Base-by-base conservation (phyloP, 2,329 filamentous ascomycete genomes). In the Scytalidium lignicola region DNA sequence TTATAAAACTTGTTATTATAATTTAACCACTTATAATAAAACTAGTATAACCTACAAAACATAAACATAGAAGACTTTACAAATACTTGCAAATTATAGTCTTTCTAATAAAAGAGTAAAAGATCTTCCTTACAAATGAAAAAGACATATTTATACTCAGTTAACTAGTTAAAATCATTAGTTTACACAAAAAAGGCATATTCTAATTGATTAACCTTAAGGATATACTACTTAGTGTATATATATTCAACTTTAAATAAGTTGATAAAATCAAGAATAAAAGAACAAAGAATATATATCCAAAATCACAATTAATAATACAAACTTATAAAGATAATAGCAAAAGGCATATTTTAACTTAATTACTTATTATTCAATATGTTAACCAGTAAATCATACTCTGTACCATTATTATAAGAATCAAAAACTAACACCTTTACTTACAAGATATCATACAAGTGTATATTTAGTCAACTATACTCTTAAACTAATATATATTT, bases 361-460 rank as follows among this genome's bases (percentile, higher is more conserved):
- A 57, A 40, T 53, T 41, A 18, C 49, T 29, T 9, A 53, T 40
- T 2, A 55, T 57, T 28, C 26, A 53, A 51, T 10, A 41, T 10
- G 21, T 50, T 18, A 52, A 40, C 20, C 23, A 54, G 44, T 40
- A 41, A 20, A 17, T 52, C 2, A 52, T 52, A 28, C 19, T 55
- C 6, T 51, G 20, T 21, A 18, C 53, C 26, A 13, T 28, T 28
- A 7, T 28, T 28, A 28, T 28, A 28, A 28, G 13, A 28, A 7
- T 7, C 26, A 28, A 13, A 28, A 7, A 28, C 26, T 7, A 7
- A 28, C 13, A 28, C 13, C n/a, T 28, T 28, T n/a, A n/a, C n/a
- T n/a, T n/a, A n/a, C n/a, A n/a, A n/a, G n/a, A n/a, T n/a, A n/a
- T n/a, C n/a, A n/a, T 42, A 15, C 28, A 47, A 29, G 39, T 21